phyloP scores from a whole-genome alignment of 208 protist genomes.

The Trypanosoma brucei region DNA sequence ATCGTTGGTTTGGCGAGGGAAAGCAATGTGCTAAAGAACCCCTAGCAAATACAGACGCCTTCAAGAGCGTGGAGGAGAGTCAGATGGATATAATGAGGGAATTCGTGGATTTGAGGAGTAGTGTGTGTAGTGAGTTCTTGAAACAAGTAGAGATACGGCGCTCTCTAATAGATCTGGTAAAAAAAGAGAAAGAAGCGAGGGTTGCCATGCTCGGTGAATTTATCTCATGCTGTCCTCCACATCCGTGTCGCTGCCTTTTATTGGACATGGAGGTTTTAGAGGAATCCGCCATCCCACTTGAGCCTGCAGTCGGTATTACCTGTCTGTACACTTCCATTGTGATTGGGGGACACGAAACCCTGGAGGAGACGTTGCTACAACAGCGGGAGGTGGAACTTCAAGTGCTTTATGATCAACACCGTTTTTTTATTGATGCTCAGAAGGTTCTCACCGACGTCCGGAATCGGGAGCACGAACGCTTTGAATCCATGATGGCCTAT shows the following conservation, averaged over 20 bases:
- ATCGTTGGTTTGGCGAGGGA: neutral
- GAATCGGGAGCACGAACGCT: constrained; percentile 36
- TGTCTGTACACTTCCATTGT: constrained; percentile 51
- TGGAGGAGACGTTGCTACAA: constrained; percentile 31
- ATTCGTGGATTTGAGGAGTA: constrained; percentile 25
- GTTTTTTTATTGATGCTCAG: constrained; percentile 24
- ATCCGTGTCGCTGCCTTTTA: constrained; percentile 34
- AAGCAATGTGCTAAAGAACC: neutral
- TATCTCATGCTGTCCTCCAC: constrained; percentile 42
- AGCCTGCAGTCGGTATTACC: constrained; percentile 28
- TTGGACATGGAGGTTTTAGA: constrained; percentile 50
- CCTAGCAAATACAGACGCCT: neutral
- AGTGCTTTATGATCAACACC: constrained; percentile 17
- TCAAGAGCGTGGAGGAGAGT: neutral
- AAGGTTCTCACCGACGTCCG: constrained; percentile 28
- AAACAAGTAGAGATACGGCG: constrained; percentile 17
- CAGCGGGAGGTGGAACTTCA: constrained; percentile 21
- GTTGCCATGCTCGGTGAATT: constrained; percentile 35
- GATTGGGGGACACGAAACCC: constrained; percentile 16
- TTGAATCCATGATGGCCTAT: constrained; percentile 24
- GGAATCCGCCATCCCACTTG: constrained; percentile 37
- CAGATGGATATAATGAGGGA: constrained; percentile 9
- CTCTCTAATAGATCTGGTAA: constrained; percentile 21
- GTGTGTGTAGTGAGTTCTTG: constrained; percentile 24
- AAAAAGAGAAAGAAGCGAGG: constrained; percentile 33